Conservation (phyloP, 2,329 filamentous ascomycete genomes). For the Chalara sp. region DNA sequence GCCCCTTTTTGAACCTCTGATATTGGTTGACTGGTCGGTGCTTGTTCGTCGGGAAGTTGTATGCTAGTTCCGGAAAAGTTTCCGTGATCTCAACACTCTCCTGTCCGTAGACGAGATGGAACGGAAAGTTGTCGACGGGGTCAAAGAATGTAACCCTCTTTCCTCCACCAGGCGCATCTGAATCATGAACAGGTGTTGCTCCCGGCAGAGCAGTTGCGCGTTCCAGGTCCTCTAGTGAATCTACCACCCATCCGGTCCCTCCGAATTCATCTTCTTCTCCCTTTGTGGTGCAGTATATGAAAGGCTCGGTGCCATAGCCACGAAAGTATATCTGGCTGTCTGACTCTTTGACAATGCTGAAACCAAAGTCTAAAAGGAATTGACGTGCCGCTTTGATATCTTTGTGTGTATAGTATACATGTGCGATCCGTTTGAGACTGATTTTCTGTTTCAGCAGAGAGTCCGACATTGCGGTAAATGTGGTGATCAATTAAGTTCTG, state of each 20-base stretch:
- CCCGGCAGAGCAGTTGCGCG: conserved; percentile 40
- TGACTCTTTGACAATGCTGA: conserved; percentile 8
- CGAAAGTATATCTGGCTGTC: conserved; percentile 47
- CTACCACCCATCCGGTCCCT: conserved; percentile 52
- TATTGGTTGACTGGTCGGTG: conserved; percentile 42
- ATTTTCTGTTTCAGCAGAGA: conserved; percentile 23
- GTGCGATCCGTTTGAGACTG: conserved; percentile 18
- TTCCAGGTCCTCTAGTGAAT: conserved; percentile 47
- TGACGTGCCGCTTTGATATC: conserved; percentile 14
- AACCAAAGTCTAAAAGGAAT: conserved; percentile 22
- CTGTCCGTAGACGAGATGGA: conserved; percentile 53
- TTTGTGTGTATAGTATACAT: conserved; percentile 21
- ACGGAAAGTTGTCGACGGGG: conserved; percentile 29
- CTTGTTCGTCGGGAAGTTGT: conserved; percentile 43
- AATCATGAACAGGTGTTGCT: conserved; percentile 40
- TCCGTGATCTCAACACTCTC: conserved; percentile 29
- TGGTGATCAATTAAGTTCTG: too few relatives aligned
- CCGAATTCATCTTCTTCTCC: conserved; percentile 44
- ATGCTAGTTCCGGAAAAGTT: conserved; percentile 33
- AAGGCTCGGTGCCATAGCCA: conserved; percentile 55
- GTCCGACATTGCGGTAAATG: not conserved
- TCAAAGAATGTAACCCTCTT: conserved; percentile 42
- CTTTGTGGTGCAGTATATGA: conserved; percentile 47
- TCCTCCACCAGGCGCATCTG: conserved; percentile 45
- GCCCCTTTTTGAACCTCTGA: conserved; percentile 44